These are phyloP conservation scores for Penicillium arizonense DNA, from an alignment of 495 filamentous ascomycete genomes.

Conservation along the genomic window DNA sequence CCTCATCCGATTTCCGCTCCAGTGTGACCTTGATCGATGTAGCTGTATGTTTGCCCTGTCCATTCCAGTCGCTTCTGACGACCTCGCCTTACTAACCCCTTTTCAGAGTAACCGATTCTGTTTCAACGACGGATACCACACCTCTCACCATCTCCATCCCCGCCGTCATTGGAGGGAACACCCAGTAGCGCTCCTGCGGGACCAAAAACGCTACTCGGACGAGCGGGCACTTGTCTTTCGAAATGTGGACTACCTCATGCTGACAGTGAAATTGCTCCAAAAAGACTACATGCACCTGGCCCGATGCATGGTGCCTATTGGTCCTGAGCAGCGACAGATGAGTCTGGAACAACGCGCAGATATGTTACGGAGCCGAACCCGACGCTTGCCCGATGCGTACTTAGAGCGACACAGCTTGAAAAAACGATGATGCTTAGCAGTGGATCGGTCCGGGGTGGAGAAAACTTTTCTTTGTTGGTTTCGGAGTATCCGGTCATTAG, in stretches of 20 bases:
- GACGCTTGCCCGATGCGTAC: conserved; percentile 51
- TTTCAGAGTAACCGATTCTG: conserved; percentile 65
- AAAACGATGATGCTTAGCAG: no score
- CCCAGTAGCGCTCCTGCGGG: conserved; percentile 59
- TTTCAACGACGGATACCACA: conserved; percentile 78
- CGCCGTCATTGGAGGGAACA: conserved; percentile 72
- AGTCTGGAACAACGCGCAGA: conserved; percentile 55
- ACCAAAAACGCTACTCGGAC: conserved; percentile 55
- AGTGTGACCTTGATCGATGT: conserved; percentile 73
- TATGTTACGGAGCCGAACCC: conserved; percentile 61
- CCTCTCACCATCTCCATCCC: conserved; percentile 72
- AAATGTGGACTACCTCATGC: conserved; percentile 68
- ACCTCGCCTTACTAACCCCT: conserved; percentile 4
- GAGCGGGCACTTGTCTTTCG: conserved; percentile 66
- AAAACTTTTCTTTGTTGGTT: no score
- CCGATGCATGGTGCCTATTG: conserved; percentile 63
- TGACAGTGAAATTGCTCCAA: conserved; percentile 56
- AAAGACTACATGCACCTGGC: conserved; percentile 65
- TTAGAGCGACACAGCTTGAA: conserved; percentile 37
- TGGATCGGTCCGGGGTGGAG: no score
- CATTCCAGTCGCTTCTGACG: neutral
- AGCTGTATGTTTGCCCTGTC: conserved; percentile 46
- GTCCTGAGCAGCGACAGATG: conserved; percentile 58
- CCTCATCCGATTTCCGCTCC: conserved; percentile 64
- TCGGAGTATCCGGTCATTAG: no score